These are phyloP conservation scores for Geosmithia flava DNA, from an alignment of 2,329 filamentous ascomycete genomes.

Conservation along the genomic window DNA sequence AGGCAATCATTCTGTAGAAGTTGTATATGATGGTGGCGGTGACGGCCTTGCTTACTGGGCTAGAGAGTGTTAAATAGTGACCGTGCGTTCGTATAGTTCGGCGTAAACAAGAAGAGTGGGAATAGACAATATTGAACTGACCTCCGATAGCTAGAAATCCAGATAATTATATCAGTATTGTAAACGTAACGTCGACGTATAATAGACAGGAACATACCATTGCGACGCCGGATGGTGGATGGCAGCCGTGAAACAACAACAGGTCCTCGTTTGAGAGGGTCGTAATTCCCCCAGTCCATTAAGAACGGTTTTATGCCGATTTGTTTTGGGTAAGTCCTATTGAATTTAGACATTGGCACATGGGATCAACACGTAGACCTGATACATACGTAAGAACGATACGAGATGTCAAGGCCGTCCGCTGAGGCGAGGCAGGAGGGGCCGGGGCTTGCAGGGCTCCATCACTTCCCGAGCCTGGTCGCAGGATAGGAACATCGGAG, in stretches of 20 bases:
- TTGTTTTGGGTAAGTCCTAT: conserved; percentile 78
- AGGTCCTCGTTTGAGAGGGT: conserved; percentile 66
- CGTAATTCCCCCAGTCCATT: conserved; percentile 75
- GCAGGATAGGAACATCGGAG: not conserved
- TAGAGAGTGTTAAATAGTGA: conserved; percentile 12
- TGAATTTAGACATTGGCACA: conserved; percentile 1
- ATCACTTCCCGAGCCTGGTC: not conserved
- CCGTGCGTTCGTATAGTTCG: no score
- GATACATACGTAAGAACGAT: conserved; percentile 37
- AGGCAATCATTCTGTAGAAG: not conserved
- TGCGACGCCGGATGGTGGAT: conserved; percentile 67
- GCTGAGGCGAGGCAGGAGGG: conserved; percentile 18
- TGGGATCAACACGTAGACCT: not conserved
- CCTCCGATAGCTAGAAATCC: conserved; percentile 41
- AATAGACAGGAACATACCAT: conserved; percentile 41
- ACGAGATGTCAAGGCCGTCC: conserved; percentile 36
- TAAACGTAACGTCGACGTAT: conserved; percentile 2
- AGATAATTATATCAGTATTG: conserved; percentile 13
- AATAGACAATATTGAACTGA: conserved; percentile 17
- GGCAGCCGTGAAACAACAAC: conserved; percentile 73
- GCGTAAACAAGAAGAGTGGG: conserved; percentile 6
- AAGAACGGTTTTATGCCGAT: conserved; percentile 85
- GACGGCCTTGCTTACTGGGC: conserved; percentile 23
- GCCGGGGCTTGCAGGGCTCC: conserved; percentile 9
- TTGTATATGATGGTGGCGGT: not conserved